Evolutionary conservation across 2,329 filamentous ascomycete genomes (phyloP).

Genomic region (Alternaria triticina): DNA sequence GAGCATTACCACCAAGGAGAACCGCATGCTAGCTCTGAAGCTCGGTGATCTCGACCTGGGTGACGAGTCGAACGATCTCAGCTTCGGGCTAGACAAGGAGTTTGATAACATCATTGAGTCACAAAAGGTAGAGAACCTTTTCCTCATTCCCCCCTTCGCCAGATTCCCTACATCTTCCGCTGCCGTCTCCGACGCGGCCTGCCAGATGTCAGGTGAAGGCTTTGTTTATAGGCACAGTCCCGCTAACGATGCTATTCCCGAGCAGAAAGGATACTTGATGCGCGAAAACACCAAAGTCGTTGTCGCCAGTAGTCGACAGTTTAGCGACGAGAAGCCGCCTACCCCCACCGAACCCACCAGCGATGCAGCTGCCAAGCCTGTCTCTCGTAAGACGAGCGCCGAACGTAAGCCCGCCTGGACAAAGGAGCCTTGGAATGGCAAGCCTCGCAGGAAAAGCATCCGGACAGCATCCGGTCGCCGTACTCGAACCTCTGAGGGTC

Average conservation of each 20-base stretch:
- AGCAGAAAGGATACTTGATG: slow-evolving; percentile 98
- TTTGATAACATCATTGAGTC: slow-evolving; percentile 94
- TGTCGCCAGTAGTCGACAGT: slow-evolving; percentile 75
- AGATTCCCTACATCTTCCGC: slow-evolving; percentile 35
- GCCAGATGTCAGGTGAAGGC: slow-evolving; percentile 37
- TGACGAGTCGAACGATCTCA: slow-evolving; percentile 72
- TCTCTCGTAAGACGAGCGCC: slow-evolving; percentile 79
- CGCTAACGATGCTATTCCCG: slow-evolving; percentile 57
- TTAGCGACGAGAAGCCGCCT: slow-evolving; percentile 66
- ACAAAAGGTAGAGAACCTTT: slow-evolving; percentile 81
- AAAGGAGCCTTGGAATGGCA: slow-evolving; percentile 94
- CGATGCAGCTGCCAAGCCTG: slow-evolving; percentile 64
- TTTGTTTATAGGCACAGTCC: slow-evolving; percentile 39
- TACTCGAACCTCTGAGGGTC: slow-evolving; percentile 62
- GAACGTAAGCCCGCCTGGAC: slow-evolving; percentile 79
- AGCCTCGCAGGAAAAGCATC: slow-evolving; percentile 71
- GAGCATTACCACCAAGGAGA: slow-evolving; percentile 40
- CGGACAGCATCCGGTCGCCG: slow-evolving; percentile 65
- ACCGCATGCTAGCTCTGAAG: slow-evolving; percentile 75
- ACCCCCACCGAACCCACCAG: slow-evolving; percentile 51
- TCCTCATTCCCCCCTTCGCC: slow-evolving; percentile 45
- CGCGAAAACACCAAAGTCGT: slow-evolving; percentile 98
- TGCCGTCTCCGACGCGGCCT: slow-evolving; percentile 24
- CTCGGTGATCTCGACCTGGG: slow-evolving; percentile 80
- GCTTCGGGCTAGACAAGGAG: slow-evolving; percentile 86